Conservation (phyloP, 129 eudicot species). For the Artemisia argyi region DNA sequence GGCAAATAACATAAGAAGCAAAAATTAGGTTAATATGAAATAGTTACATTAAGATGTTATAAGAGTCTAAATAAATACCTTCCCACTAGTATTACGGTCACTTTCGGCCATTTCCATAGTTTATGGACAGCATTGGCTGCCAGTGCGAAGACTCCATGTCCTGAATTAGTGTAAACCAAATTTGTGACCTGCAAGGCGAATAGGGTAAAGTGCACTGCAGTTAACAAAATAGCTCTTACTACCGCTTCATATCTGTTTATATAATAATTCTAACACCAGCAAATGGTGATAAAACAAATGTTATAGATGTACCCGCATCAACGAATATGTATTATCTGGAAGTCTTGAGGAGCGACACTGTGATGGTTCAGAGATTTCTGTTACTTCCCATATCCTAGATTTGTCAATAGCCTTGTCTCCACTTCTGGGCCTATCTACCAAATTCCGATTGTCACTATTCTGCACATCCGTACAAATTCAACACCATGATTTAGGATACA, state of each 20-base stretch:
- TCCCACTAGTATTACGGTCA: no score
- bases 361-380: not conserved
- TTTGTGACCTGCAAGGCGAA: not conserved
- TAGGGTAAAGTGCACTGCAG: not conserved
- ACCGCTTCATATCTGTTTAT: not conserved
- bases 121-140: no score
- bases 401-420: constrained; percentile 61
- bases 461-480: constrained; percentile 21
- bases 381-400: constrained; percentile 58
- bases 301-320: not conserved
- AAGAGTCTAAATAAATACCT: no score
- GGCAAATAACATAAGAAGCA: no score
- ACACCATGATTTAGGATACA: constrained; percentile 5
- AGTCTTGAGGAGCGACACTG: not conserved
- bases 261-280: not conserved
- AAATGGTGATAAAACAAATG: not conserved
- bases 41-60: no score
- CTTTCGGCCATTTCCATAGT: no score
- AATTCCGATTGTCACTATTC: constrained; percentile 60
- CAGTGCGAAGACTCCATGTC: no score
- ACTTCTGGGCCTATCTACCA: constrained; percentile 60
- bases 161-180: not conserved
- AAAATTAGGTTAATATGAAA: no score
- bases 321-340: not conserved
- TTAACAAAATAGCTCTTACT: not conserved